Conservation (phyloP, 2,329 filamentous ascomycete species). For the Aspergillus pseudoterreus region DNA sequence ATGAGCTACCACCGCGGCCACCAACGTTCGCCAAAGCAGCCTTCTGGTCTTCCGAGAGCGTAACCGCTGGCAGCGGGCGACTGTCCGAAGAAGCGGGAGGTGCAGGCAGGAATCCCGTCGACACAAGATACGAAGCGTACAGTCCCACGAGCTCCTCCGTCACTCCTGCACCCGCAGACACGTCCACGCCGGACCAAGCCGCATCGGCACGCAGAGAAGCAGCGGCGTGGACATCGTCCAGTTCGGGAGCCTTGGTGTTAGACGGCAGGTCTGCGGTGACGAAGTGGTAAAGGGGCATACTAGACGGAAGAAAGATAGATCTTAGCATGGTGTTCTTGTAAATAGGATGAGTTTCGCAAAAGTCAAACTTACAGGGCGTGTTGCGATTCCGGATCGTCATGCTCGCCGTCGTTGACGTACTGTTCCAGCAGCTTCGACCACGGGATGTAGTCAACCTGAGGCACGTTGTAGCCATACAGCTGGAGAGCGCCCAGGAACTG, state of each 20-base stretch:
- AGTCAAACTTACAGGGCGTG: constrained; percentile 56
- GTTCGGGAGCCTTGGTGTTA: constrained; percentile 67
- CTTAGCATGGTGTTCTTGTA: constrained; percentile 1
- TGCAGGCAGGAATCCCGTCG: constrained; percentile 58
- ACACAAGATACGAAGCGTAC: constrained; percentile 62
- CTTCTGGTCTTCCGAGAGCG: constrained; percentile 46
- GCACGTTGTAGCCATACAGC: constrained; percentile 68
- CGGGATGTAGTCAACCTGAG: constrained; percentile 62
- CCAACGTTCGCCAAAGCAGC: constrained; percentile 51
- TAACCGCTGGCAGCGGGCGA: constrained; percentile 41
- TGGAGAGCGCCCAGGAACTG: constrained; percentile 69
- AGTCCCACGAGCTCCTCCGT: constrained; percentile 59
- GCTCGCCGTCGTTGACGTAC: constrained; percentile 59
- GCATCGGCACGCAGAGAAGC: constrained; percentile 62
- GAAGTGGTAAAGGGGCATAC: constrained; percentile 70
- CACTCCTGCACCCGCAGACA: constrained; percentile 55
- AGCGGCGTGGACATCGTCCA: constrained; percentile 69
- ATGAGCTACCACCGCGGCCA: constrained; percentile 45
- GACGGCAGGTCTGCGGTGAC: constrained; percentile 66
- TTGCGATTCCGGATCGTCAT: constrained; percentile 58
- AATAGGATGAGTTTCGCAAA: no score
- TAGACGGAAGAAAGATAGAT: constrained; percentile 12
- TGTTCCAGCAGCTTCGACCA: constrained; percentile 67
- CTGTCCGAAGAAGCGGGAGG: constrained; percentile 20
- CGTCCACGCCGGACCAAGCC: constrained; percentile 55